Evolutionary conservation across 768 basidiomycete genomes (phyloP), one percentile per base, ranked within the genome.

Genomic region (Termitomyces bulborhizus): DNA sequence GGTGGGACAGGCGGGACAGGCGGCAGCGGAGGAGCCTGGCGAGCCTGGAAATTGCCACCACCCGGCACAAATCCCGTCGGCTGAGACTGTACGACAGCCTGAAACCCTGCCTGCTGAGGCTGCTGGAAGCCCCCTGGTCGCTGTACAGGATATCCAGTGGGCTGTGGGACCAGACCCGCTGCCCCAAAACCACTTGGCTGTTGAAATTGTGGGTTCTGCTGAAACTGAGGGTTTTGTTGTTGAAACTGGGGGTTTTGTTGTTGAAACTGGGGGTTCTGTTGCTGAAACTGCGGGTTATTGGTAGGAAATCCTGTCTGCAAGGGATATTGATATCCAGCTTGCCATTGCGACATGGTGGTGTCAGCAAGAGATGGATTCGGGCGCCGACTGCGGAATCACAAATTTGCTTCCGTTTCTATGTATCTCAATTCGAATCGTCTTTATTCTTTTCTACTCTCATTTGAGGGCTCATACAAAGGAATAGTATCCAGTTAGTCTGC

Each of bases 311-410:
- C 88, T 3, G 88, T 87, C 60, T 87, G 87, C 68, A 85, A 73
- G 32, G 89, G 84, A 65, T 87, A 85, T 70, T 90, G 88, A 64
- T 75, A 85, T 36, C 83, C 82, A 24, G 78, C 79, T 68, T 85
- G 86, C 52, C 89, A 91, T 71, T 89, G 88, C 63, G 87, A 81
- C 89, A 91, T 90, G 66, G 63, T 70, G 56, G 60, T 65, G 21
- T 55, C 60, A 61, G 62, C 63, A 54, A 60, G 59, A 65, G 56
- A 50, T 41, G 40, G 36, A 57, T 62, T 64, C 42, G 58, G 55
- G 50, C 61, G 60, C 65, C 68, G 66, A 62, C 63, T 65, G 64
- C 64, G 62, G 60, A 57, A 48, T 57, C 39, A 48, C 49, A 57
- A 49, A 48, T 36, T 36, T 51, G 46, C 31, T 18, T 46, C 46